Conservation (phyloP, 352 stramenopile species). For the Phytophthora cryptogea region DNA sequence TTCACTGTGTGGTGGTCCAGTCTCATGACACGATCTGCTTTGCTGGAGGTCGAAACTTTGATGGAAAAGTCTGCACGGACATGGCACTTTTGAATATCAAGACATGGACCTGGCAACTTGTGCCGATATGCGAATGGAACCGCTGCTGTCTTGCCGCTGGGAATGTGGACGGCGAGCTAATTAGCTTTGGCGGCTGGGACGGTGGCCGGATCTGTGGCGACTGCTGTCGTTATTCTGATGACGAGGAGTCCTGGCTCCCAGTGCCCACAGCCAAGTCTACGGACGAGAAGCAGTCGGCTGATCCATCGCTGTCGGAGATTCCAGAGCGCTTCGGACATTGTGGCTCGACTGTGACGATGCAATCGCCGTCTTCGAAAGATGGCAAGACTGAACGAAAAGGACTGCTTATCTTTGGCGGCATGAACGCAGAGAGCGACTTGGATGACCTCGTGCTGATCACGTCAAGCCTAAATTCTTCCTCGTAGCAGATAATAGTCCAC, state of each 20-base stretch:
- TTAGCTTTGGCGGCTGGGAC: constrained; percentile 65
- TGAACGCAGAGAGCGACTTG: constrained; percentile 55
- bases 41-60: constrained; percentile 49
- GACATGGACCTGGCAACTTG: constrained; percentile 54
- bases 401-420: constrained; percentile 63
- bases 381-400: constrained; percentile 21
- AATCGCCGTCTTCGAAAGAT: neutral
- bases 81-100: constrained; percentile 48
- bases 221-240: constrained; percentile 52
- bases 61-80: constrained; percentile 63
- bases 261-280: constrained; percentile 2
- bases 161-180: constrained; percentile 27
- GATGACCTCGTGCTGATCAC: constrained; percentile 42
- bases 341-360: constrained; percentile 26
- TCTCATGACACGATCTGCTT: constrained; percentile 41
- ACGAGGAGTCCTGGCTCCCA: constrained; percentile 49
- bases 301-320: constrained; percentile 2
- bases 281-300: neutral
- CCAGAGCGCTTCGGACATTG: constrained; percentile 58
- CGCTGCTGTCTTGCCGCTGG: constrained; percentile 51
- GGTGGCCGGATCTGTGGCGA: constrained; percentile 49
- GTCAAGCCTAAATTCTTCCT: neutral
- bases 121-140: constrained; percentile 61
- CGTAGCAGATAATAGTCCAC: neutral
- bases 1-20: constrained; percentile 40